Conservation (phyloP, 352 stramenopile genomes). For the Globisporangium canariense region DNA sequence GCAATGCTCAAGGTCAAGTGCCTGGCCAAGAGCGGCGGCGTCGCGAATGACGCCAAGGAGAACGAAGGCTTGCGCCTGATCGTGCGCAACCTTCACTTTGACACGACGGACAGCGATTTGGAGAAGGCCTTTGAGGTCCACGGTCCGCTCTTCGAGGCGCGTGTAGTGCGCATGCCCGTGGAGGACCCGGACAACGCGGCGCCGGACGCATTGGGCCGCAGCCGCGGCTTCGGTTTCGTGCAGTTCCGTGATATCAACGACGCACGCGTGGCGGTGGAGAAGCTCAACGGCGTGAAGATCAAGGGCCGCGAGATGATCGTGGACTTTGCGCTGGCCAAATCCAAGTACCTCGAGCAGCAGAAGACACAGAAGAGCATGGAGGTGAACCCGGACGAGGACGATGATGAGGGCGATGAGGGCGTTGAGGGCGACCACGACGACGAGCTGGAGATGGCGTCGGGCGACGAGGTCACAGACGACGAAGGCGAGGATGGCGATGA, state of each 20-base stretch:
- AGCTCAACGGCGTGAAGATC: constrained; percentile 73
- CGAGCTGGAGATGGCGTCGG: constrained; percentile 48
- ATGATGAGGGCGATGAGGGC: constrained; percentile 42
- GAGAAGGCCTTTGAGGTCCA: constrained; percentile 66
- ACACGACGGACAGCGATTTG: constrained; percentile 70
- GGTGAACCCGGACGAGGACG: constrained; percentile 25
- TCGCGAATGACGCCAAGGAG: constrained; percentile 29
- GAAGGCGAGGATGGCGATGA: constrained; percentile 27
- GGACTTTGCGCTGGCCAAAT: constrained; percentile 80
- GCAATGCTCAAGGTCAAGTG: constrained; percentile 60
- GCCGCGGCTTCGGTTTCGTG: constrained; percentile 82
- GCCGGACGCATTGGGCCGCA: constrained; percentile 48
- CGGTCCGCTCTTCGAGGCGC: constrained; percentile 64
- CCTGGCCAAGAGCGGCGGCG: constrained; percentile 26
- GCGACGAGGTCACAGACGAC: constrained; percentile 37
- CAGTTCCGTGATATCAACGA: constrained; percentile 70
- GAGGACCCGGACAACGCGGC: constrained; percentile 35
- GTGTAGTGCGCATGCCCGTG: constrained; percentile 72
- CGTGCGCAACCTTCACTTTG: constrained; percentile 81
- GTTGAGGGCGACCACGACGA: constrained; percentile 31
- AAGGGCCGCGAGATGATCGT: constrained; percentile 85
- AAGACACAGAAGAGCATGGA: constrained; percentile 34
- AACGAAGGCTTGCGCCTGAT: constrained; percentile 71
- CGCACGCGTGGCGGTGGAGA: constrained; percentile 58
- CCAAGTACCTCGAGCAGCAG: constrained; percentile 75